phyloP scores from a whole-genome alignment of 2,329 filamentous ascomycete genomes.

The Harringtonia aguacate region DNA sequence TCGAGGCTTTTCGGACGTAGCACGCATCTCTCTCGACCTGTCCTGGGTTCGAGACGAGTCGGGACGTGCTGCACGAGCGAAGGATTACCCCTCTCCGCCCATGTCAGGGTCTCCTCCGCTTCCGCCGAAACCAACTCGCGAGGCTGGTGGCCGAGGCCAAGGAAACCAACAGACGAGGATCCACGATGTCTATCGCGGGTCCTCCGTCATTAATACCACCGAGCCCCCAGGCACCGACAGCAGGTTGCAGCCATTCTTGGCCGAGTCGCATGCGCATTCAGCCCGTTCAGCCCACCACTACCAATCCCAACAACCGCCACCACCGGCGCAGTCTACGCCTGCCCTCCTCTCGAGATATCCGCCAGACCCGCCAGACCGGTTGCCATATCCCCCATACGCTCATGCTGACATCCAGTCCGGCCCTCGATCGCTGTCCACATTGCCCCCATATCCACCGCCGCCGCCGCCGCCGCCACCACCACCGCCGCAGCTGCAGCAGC shows the following conservation, averaged over 20 bases:
- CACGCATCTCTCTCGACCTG: constrained; percentile 44
- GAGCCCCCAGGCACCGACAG: constrained; percentile 23
- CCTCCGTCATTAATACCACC: constrained; percentile 11
- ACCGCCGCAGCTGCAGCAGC: constrained; percentile 15
- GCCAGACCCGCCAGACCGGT: constrained; percentile 26
- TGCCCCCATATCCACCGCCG: constrained; percentile 20
- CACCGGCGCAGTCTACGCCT: neutral
- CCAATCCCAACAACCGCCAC: neutral
- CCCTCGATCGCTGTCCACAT: constrained; percentile 15
- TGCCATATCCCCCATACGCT: constrained; percentile 25
- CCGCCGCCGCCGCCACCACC: constrained; percentile 20
- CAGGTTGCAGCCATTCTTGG: constrained; percentile 14
- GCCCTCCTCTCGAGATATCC: constrained; percentile 20
- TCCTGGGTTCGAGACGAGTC: constrained; percentile 44
- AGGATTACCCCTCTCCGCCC: constrained; percentile 61
- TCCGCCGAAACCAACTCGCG: constrained; percentile 46
- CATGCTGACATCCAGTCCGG: constrained; percentile 22
- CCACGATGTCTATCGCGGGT: constrained; percentile 41
- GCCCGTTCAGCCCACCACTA: constrained; percentile 1
- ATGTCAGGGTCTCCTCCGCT: constrained; percentile 60
- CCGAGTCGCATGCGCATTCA: neutral
- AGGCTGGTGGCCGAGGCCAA: constrained; percentile 44
- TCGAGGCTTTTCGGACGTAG: constrained; percentile 45
- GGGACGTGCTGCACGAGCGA: constrained; percentile 40
- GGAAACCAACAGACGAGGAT: constrained; percentile 31